Base-by-base conservation (phyloP, 2,329 filamentous ascomycete genomes). In the Epichloe sibirici region DNA sequence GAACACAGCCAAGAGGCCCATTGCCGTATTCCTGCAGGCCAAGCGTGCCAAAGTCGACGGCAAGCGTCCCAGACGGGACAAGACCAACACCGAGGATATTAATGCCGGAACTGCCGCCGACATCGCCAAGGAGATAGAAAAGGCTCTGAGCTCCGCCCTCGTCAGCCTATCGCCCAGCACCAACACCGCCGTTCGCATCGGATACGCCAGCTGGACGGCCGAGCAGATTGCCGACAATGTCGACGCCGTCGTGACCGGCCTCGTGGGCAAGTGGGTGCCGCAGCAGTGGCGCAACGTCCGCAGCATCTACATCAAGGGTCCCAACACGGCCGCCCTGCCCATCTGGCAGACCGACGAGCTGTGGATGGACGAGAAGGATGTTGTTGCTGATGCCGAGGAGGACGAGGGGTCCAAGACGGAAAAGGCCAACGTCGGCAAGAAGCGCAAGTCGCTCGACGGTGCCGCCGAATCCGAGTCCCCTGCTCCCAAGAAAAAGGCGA, bases 271-370 rank as follows among this genome's bases (percentile, higher is more conserved):
- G 68, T 87, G 85, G 65, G 82, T 96, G 45, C 82, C 90, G 17
- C 84, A 91, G 66, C 85, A 90, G 63, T 96, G 90, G 90, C 81
- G 81, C 63, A 93, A 91, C 66, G 78, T 97, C 57, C 84, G 85
- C 68, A 81, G 81, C 57, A 73, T 98, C 56, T 90, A 95, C 69
- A 77, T 98, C 74, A 98, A 97, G 77, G 88, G 89, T 3, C 85
- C 88, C 31, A 83, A 88, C 64, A 95, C 91, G 4, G 85, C 84
- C 56, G 86, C 91, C 8, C 76, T 98, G 63, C 93, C 93, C n/a
- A 83, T 98, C 65, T 98, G 90, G 88, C 73, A 95, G 65, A 87
- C 91, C 4, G 85, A 90, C 60, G 90, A 96, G 75, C 76, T 98
- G 57, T 98, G 93, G 90, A 70, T 85, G 15, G 87, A 93, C 58